Evolutionary conservation across 192 early-diverging fungal species (phyloP).

Genomic region (Endogone sp.): DNA sequence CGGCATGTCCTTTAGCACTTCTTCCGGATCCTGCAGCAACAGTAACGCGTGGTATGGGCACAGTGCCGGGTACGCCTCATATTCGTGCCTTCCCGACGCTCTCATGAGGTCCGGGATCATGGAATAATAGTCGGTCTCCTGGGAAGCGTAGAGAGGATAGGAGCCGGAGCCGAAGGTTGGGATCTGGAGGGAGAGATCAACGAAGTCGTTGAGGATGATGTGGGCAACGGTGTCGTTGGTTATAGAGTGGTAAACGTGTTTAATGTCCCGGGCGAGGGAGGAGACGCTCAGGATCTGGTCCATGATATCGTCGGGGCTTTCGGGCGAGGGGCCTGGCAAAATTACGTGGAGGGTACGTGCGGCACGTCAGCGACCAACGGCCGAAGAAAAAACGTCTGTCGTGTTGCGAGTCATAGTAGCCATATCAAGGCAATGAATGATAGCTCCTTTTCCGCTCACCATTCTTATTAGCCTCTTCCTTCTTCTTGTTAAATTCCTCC

Average conservation of each 20-base stretch:
- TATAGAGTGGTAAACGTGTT: slow-evolving; percentile 55
- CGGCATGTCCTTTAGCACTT: slow-evolving; percentile 73
- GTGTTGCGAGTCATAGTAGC: too few species aligned
- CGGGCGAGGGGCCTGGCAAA: background rate
- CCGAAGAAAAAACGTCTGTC: too few species aligned
- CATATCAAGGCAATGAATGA: too few species aligned
- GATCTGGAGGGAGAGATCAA: slow-evolving; percentile 71
- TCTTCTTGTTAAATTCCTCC: slow-evolving; percentile 13
- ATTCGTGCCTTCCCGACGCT: slow-evolving; percentile 44
- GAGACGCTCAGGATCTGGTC: slow-evolving; percentile 47
- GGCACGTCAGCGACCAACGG: too few species aligned
- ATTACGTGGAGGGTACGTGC: background rate
- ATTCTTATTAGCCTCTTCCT: background rate
- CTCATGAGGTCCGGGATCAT: slow-evolving; percentile 9
- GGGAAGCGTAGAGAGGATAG: background rate
- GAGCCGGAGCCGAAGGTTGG: slow-evolving; percentile 30
- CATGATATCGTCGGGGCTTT: slow-evolving; percentile 20
- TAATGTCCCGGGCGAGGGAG: slow-evolving; percentile 59
- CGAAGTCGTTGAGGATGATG: slow-evolving; percentile 72
- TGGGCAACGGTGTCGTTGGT: slow-evolving; percentile 45
- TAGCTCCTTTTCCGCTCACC: background rate
- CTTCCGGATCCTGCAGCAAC: slow-evolving; percentile 79
- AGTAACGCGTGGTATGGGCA: slow-evolving; percentile 87
- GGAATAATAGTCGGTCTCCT: background rate
- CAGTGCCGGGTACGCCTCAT: slow-evolving; percentile 67